Evolutionary conservation across 257 asterid genomes (phyloP).

Genomic region (Petunia axillaris): DNA sequence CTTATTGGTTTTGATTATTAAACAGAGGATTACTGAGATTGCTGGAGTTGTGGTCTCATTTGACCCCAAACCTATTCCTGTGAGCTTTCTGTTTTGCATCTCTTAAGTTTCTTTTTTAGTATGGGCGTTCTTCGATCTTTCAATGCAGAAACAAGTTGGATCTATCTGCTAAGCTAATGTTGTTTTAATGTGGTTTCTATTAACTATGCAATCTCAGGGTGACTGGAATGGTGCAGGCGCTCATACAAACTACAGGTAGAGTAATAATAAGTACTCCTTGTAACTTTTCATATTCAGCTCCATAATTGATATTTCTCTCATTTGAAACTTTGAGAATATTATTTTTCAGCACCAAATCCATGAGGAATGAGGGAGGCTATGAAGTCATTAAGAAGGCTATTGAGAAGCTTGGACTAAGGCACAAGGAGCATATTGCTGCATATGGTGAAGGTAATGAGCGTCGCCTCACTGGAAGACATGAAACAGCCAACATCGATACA

Average conservation of each 20-base stretch:
- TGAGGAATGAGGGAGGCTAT: conserved; percentile 77
- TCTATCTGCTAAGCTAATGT: background rate
- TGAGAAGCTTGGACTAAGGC: conserved; percentile 68
- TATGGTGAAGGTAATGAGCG: conserved; percentile 96
- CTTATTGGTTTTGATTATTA: conserved; percentile 11
- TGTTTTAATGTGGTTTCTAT: too few relatives aligned
- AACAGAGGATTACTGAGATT: conserved; percentile 92
- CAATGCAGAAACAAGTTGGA: too few relatives aligned
- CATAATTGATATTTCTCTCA: background rate
- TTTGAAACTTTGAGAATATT: background rate
- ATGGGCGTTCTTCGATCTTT: background rate
- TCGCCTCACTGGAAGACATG: conserved; percentile 93
- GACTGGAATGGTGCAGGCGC: conserved; percentile 99
- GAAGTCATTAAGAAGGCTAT: conserved; percentile 84
- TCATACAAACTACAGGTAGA: conserved; percentile 87
- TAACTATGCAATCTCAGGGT: conserved; percentile 47
- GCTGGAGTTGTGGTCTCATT: conserved; percentile 86
- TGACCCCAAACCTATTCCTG: conserved; percentile 91
- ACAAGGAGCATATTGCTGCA: conserved; percentile 91
- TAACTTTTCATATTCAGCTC: background rate
- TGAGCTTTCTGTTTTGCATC: conserved; percentile 20
- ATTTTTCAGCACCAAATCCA: conserved; percentile 69
- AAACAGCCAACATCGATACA: conserved; percentile 73
- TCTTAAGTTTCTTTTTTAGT: background rate
- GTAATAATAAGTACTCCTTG: background rate